phyloP scores from a whole-genome alignment of 2,329 filamentous ascomycete genomes.

The Verticillium zaregamsianum region DNA sequence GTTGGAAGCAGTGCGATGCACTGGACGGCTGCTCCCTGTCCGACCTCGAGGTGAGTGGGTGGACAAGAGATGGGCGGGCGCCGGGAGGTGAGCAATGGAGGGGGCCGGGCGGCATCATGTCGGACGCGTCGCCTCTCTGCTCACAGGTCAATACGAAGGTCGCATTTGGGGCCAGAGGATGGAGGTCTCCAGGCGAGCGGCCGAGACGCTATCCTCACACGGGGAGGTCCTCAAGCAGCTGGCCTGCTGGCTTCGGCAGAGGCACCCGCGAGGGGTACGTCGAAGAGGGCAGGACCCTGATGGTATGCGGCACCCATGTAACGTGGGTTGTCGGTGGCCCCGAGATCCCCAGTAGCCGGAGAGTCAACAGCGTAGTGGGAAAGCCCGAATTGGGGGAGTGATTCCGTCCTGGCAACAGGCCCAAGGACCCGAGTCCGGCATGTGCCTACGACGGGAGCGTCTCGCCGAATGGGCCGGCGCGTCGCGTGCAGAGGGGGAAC shows the following conservation, averaged over 20 bases:
- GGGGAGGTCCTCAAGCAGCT: neutral
- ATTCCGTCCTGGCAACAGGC: neutral
- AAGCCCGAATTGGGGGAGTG: neutral
- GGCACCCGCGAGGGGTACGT: neutral
- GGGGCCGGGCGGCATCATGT: neutral
- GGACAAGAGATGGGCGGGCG: neutral
- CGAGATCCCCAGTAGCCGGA: neutral
- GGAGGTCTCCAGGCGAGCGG: neutral
- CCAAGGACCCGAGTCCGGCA: neutral
- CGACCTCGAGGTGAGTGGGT: neutral
- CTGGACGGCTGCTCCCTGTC: neutral
- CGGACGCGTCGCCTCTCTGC: neutral
- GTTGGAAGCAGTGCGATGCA: neutral
- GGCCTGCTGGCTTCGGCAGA: neutral
- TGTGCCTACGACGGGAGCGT: neutral
- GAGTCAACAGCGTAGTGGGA: neutral
- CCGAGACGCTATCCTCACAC: neutral
- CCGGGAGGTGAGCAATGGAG: neutral
- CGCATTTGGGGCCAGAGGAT: neutral
- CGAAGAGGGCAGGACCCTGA: neutral
- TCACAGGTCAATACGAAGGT: neutral
- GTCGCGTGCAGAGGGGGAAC: neutral
- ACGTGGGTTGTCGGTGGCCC: neutral
- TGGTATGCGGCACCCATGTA: neutral
- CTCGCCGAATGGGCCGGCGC: neutral